Evolutionary conservation across 192 early-diverging fungal genomes (phyloP), one percentile per base, ranked within the genome.

Genomic region (Gryganskiella cystojenkinii): DNA sequence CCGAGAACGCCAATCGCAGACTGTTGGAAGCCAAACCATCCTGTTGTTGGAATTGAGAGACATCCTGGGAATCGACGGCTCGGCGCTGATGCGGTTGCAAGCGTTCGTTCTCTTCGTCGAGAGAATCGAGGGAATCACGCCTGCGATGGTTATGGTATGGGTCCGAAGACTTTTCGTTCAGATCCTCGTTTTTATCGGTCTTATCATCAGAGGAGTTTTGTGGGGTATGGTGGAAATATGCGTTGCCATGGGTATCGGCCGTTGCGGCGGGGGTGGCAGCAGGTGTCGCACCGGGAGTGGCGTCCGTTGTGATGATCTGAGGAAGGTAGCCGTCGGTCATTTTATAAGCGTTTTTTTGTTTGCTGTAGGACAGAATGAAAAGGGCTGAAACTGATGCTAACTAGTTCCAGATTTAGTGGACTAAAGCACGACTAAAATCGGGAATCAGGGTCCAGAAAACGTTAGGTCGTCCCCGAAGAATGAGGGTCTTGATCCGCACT

Each of bases 1-100:
- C 66, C 42, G 74, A 78, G 50, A 78, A 69, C 25, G 74, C 74
- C 25, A 78, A 61, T 1, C 61, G 31, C 7, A 78, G 61, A 14
- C 61, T 69, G 20, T 65, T 40, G 0, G 66, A 33, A 30, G 60
- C 56, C 9, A 64, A 47, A 14, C 24, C 55, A 35, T 69, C 56
- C 4, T 68, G 52, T 1, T 52, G 63, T 3, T 44, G 47, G 22
- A 10, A 35, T 3, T 44, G 47, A 14, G 14, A 35, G 8, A 25
- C 4, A 15, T 68, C 66, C 11, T 69, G 60, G 3, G 64, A 58
- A 47, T 78, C 74, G 20, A 78, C 22, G 2, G 74, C 74, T 10
- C 74, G 74, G 20, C 66, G 61, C 56, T 69, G 74, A 15, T 68
- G 28, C 5, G 73, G 65, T 45, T 69, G 74, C 4, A 64, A 31